Percentiles rank a stretch among this genome's conserved stretches.
Evolutionary conservation across 306 rosid genomes (phyloP).

Genomic region (Heteromeles arbutifolia): DNA sequence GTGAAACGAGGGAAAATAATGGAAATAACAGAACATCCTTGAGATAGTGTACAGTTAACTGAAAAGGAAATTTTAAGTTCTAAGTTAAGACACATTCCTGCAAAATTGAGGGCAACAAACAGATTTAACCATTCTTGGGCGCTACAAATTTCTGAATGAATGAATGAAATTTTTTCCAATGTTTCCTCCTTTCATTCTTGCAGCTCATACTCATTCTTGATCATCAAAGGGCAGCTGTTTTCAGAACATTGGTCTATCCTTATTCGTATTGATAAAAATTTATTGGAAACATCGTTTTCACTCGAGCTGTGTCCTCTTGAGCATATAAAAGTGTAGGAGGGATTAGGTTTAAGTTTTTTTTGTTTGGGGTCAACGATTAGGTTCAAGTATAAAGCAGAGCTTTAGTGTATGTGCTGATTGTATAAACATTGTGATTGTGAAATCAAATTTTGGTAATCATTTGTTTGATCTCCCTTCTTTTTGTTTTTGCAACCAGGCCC

Average conservation of each 20-base stretch:
- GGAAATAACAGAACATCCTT: neutral
- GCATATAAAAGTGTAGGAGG: neutral
- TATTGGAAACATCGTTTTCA: neutral
- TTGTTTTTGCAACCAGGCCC: conserved; percentile 43
- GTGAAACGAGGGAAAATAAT: neutral
- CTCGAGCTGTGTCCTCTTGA: neutral
- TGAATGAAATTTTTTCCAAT: neutral
- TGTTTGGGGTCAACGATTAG: neutral
- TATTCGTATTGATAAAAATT: neutral
- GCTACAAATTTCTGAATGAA: neutral
- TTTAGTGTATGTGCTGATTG: neutral
- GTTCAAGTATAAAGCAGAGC: neutral
- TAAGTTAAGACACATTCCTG: neutral
- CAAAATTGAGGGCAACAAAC: neutral
- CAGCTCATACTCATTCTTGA: neutral
- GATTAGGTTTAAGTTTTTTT: neutral
- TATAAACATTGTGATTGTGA: neutral
- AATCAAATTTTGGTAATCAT: neutral
- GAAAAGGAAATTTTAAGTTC: neutral
- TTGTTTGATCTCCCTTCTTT: neutral
- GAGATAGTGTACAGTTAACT: neutral
- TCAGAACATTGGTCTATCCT: neutral
- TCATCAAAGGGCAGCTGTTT: neutral
- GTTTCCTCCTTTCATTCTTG: neutral
- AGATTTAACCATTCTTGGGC: neutral